Percentiles rank a stretch among this genome's conserved stretches.
Evolutionary conservation across 1,284 basidiomycete species (phyloP).

Genomic region (Sanghuangporus baumii): DNA sequence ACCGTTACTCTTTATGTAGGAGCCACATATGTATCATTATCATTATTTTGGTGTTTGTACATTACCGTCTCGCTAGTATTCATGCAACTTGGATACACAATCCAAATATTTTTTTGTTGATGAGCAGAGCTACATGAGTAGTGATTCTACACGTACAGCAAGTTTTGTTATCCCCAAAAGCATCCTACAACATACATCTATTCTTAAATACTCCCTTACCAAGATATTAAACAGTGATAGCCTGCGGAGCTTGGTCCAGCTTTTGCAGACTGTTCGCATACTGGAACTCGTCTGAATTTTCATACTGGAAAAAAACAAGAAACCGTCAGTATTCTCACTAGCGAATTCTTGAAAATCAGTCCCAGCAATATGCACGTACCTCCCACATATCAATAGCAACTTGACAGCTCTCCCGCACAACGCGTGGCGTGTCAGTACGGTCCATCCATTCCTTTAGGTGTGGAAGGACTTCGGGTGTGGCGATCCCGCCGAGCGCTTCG

Average conservation of each 20-base stretch:
- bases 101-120: no score
- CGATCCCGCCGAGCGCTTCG: conserved; percentile 95
- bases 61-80: no score
- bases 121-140: no score
- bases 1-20: no score
- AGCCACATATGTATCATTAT: no score
- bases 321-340: not conserved
- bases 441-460: conserved; percentile 84
- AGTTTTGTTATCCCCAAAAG: not conserved
- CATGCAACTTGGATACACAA: no score
- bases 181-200: not conserved
- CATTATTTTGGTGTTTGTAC: no score
- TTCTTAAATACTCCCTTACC: not conserved
- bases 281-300: conserved; percentile 88
- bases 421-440: conserved; percentile 73
- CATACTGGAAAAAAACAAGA: conserved; percentile 53
- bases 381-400: conserved; percentile 98
- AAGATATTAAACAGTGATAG: not conserved
- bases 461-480: conserved; percentile 85
- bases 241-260: not conserved
- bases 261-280: conserved; percentile 54
- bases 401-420: conserved; percentile 94
- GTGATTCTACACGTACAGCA: not conserved
- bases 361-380: conserved; percentile 38
- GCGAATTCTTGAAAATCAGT: conserved; percentile 1